phyloP scores from a whole-genome alignment of 352 stramenopile genomes.

The Phytophthora melonis region DNA sequence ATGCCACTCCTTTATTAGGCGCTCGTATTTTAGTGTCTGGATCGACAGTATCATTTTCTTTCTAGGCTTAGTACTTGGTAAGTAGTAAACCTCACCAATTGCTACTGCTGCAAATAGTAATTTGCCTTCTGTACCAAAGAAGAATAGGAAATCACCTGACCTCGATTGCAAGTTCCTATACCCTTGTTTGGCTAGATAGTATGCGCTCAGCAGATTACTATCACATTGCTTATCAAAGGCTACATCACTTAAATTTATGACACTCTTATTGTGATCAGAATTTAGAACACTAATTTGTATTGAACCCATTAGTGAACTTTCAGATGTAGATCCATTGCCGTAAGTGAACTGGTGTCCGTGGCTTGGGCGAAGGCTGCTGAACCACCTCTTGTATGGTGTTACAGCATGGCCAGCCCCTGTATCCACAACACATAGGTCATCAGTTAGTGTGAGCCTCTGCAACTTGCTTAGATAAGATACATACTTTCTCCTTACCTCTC shows the following conservation, averaged over 20 bases:
- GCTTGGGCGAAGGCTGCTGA: not conserved
- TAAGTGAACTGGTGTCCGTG: not conserved
- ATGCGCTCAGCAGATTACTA: not conserved
- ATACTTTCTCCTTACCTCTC: not conserved
- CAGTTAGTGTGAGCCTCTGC: not conserved
- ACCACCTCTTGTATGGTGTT: not conserved
- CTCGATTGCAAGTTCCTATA: not conserved
- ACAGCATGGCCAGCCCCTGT: conserved; percentile 1
- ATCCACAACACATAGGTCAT: not conserved
- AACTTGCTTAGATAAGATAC: not conserved
- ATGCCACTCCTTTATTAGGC: not conserved
- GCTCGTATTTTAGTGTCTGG: not conserved
- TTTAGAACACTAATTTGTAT: not conserved
- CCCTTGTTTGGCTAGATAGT: not conserved
- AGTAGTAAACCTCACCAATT: not conserved
- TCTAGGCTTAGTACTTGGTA: not conserved
- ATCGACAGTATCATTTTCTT: not conserved
- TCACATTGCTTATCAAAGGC: not conserved
- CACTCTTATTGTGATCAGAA: not conserved
- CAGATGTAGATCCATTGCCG: not conserved
- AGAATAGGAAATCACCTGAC: not conserved
- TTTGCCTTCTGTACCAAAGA: not conserved
- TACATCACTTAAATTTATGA: not conserved
- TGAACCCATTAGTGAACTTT: not conserved
- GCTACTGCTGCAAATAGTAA: not conserved